These are phyloP conservation scores for Tulasnella sp. DNA, from an alignment of 768 basidiomycete species.

Conservation along the genomic window DNA sequence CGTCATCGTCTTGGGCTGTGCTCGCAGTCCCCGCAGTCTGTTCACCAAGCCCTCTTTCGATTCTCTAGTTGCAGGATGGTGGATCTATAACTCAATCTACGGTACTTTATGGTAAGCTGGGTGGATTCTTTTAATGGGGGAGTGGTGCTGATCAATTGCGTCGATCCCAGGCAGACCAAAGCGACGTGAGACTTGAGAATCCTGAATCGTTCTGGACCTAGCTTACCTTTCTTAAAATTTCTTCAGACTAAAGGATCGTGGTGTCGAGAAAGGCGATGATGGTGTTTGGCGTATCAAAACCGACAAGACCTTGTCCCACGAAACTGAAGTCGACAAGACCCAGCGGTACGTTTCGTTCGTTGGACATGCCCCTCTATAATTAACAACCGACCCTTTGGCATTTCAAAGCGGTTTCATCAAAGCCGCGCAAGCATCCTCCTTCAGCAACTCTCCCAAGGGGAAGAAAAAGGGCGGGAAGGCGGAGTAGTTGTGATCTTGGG, in stretches of 20 bases:
- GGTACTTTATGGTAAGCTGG: background rate
- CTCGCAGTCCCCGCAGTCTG: background rate
- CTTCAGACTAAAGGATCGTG: constrained; percentile 6
- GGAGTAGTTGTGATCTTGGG: background rate
- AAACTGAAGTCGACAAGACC: constrained; percentile 9
- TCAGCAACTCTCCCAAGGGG: background rate
- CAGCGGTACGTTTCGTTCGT: background rate
- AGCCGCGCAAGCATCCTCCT: background rate
- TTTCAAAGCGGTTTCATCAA: background rate
- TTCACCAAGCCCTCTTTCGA: background rate
- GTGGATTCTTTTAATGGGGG: background rate
- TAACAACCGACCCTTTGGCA: background rate
- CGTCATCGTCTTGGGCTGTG: background rate
- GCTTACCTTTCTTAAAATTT: background rate
- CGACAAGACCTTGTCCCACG: constrained; percentile 7
- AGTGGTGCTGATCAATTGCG: background rate
- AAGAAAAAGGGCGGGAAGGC: background rate
- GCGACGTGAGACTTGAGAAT: background rate
- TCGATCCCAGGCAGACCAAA: background rate
- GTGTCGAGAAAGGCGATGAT: constrained; percentile 11
- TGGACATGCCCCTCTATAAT: background rate
- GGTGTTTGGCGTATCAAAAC: constrained; percentile 15
- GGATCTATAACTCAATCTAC: background rate
- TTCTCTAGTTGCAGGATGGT: background rate
- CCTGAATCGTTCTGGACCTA: background rate